Conservation (phyloP, 306 rosid species). For the Pyrus pyrifolia region DNA sequence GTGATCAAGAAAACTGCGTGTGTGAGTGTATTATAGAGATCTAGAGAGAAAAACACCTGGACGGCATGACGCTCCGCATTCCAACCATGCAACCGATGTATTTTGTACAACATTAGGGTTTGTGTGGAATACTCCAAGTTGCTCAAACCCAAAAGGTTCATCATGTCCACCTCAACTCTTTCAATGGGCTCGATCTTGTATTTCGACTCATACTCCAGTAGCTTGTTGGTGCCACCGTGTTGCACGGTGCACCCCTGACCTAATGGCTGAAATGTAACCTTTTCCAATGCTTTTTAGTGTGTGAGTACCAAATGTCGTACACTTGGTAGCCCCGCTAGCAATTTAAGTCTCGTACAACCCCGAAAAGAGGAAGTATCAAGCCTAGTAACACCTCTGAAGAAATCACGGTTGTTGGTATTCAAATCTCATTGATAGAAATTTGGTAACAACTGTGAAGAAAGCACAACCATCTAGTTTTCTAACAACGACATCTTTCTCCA, state of each 20-base stretch:
- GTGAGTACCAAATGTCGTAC: fast-evolving
- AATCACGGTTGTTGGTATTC: no score
- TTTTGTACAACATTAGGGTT: background rate
- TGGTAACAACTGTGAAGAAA: background rate
- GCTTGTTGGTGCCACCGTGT: background rate
- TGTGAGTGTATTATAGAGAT: background rate
- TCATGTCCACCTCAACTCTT: background rate
- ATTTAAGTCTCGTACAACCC: background rate
- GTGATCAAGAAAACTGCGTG: background rate
- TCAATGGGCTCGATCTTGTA: background rate
- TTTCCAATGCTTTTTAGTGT: background rate
- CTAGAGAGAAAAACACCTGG: background rate
- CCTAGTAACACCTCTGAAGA: background rate
- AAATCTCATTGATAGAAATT: no score
- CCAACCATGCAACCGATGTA: no score
- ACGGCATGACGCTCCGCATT: no score
- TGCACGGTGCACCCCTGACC: no score
- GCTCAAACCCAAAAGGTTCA: background rate
- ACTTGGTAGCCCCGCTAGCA: background rate
- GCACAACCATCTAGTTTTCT: background rate
- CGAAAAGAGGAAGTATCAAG: fast-evolving
- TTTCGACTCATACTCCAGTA: fast-evolving
- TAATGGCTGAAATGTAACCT: background rate
- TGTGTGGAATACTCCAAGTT: background rate
- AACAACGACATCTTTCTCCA: background rate